phyloP scores from a whole-genome alignment of 2,329 filamentous ascomycete species.

The Fusarium hostae region DNA sequence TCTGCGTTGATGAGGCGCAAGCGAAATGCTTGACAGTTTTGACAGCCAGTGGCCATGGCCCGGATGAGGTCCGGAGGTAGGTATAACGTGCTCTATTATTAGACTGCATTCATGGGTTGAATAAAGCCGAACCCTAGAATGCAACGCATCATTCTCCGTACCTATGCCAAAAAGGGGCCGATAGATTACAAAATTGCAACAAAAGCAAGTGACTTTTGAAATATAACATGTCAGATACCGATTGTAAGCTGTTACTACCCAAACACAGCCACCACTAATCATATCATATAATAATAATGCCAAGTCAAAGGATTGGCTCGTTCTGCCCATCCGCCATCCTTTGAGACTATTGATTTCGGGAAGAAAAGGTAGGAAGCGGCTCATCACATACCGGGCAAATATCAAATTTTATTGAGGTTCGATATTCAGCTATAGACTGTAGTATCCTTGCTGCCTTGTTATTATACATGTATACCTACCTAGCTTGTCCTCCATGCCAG shows the following conservation, averaged over 20 bases:
- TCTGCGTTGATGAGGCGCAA: neutral
- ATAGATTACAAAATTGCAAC: neutral
- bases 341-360: neutral
- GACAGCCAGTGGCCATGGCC: neutral
- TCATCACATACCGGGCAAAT: constrained; percentile 21
- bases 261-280: constrained; percentile 2
- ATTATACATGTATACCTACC: neutral
- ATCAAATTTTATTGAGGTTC: neutral
- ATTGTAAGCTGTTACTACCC: neutral
- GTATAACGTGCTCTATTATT: neutral
- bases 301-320: neutral
- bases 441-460: neutral
- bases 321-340: neutral
- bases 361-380: neutral
- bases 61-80: constrained; percentile 2
- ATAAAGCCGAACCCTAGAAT: neutral
- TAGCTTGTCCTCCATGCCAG: neutral
- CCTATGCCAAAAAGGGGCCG: neutral
- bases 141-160: neutral
- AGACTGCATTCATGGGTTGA: neutral
- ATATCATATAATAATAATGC: neutral
- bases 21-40: neutral
- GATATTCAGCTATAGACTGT: neutral
- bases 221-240: neutral
- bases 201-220: neutral